Base-by-base conservation (phyloP, 208 protist species). In the Leishmania tropica region DNA sequence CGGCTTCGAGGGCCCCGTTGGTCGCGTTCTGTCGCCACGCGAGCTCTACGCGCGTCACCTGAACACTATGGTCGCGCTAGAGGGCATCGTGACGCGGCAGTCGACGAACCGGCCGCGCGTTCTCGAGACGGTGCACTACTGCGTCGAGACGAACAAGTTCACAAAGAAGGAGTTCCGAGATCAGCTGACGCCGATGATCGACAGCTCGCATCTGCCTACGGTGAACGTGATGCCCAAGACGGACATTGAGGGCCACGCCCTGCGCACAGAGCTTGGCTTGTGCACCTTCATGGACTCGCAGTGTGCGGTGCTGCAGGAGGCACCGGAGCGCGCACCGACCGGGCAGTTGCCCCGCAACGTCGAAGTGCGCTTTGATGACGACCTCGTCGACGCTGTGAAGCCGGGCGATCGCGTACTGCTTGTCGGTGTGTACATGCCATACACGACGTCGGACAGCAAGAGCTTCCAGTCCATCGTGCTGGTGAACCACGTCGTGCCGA, bases 11-110 rank as follows among this genome's bases (percentile, higher is more conserved):
- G 99, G 99, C 21, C 92, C 92, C 13, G 98, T 99, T 81, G 99
- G 98, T 56, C 77, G 81, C 24, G 87, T 99, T 72, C 90, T 99
- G 13, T 99, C 97, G 1, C 99, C 99, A 19, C 95, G 99, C 62
- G 90, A 96, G 60, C 88, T 99, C 13, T 93, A 92, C 70, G 92
- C 98, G 2, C 71, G 85, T 5, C 96, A 99, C 68, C 79, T 99
- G n/a, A 98, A 98, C 81, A 94, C 93, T 28, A 86, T 99, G 79
- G 97, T 99, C 2, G 95, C 93, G 48, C 84, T 99, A 31, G 98
- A 99, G 76, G 99, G 99, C 70, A 99, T 99, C 78, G 92, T 99
- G 3, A 99, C 98, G 35, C 99, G 99, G 74, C 98, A 99, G 96
- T 96, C 90, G 6, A 87, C 91, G 17, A 95, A 95, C 83, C 90